phyloP scores from a whole-genome alignment of 805 yeast genomes.

The Sugiyamaella mastotermitis region DNA sequence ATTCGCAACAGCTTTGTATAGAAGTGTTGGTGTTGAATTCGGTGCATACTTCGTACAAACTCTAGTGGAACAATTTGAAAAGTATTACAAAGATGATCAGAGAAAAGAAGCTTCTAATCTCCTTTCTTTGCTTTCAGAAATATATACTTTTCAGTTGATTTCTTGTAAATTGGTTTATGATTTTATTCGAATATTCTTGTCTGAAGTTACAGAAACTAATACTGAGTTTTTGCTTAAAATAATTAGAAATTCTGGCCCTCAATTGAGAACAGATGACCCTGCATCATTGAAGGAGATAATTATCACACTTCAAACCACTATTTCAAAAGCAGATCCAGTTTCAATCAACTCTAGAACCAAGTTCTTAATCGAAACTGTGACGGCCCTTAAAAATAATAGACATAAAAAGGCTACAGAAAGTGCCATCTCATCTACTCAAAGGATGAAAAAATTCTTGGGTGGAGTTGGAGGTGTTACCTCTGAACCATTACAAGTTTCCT shows the following conservation, averaged over 20 bases:
- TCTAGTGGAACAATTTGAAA: conserved; percentile 64
- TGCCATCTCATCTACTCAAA: conserved; percentile 44
- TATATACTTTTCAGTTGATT: conserved; percentile 71
- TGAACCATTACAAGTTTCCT: conserved; percentile 79
- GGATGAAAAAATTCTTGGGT: conserved; percentile 62
- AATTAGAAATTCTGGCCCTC: conserved; percentile 71
- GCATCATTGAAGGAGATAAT: conserved; percentile 76
- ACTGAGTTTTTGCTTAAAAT: conserved; percentile 74
- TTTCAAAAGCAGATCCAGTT: conserved; percentile 34
- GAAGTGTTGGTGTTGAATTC: conserved; percentile 77
- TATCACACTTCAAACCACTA: conserved; percentile 44
- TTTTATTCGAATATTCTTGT: conserved; percentile 47
- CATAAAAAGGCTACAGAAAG: conserved; percentile 53
- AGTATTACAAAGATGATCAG: conserved; percentile 14
- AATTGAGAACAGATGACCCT: conserved; percentile 88
- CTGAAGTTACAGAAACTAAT: conserved; percentile 57
- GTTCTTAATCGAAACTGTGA: conserved; percentile 78
- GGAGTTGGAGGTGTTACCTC: conserved; percentile 38
- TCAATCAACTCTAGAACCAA: conserved; percentile 56
- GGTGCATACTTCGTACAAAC: conserved; percentile 83
- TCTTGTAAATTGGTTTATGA: conserved; percentile 75
- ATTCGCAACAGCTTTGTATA: conserved; percentile 65
- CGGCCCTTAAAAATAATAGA: conserved; percentile 82
- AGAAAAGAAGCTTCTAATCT: conserved; percentile 55
- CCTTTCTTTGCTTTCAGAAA: conserved; percentile 65